phyloP scores from a whole-genome alignment of 345 rosid species.

The Crucihimalaya himalaica region DNA sequence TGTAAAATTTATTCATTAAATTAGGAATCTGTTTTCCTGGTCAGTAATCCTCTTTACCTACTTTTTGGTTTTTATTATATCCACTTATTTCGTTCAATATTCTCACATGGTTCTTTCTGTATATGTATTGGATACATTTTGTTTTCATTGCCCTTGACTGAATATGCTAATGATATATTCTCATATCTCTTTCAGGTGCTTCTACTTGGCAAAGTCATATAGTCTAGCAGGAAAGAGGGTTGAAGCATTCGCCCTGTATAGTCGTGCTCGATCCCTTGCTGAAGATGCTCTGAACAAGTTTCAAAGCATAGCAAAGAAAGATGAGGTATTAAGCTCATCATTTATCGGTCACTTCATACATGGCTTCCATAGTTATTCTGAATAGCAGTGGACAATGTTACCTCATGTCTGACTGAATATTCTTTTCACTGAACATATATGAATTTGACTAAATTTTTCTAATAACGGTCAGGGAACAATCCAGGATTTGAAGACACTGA shows the following conservation, averaged over 20 bases:
- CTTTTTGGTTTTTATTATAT: not conserved
- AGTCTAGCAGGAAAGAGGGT: constrained; percentile 88
- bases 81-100: not conserved
- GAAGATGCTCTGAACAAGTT: constrained; percentile 66
- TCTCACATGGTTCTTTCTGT: not conserved
- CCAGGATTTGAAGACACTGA: constrained; percentile 63
- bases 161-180: constrained; percentile 15
- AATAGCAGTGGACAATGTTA: not conserved
- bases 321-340: constrained; percentile 53
- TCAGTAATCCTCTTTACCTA: not conserved
- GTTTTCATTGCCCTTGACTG: constrained; percentile 14
- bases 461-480: constrained; percentile 48
- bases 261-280: constrained; percentile 76
- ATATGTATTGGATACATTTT: not conserved
- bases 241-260: constrained; percentile 80
- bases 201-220: constrained; percentile 87
- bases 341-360: not conserved
- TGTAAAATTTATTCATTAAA: not conserved
- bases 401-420: not conserved
- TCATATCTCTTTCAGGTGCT: constrained; percentile 65
- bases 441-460: not conserved
- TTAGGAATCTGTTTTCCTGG: not conserved
- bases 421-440: not conserved
- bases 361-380: constrained; percentile 2
- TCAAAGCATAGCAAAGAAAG: constrained; percentile 42